Conservation (phyloP, 2,329 filamentous ascomycete species). For the Arachnomyces sp. region DNA sequence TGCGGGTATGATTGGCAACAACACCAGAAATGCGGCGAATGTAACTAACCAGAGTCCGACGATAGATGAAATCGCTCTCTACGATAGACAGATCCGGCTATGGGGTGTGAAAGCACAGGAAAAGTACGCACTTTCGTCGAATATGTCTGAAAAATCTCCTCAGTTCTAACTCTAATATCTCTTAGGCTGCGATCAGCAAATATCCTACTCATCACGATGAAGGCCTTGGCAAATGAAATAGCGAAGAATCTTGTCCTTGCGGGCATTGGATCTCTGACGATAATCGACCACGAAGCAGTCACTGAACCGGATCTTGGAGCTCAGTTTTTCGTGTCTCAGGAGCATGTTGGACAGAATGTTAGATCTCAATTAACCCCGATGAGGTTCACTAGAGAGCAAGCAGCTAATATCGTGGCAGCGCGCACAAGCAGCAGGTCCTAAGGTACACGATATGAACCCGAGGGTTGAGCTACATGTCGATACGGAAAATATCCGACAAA, state of each 20-base stretch:
- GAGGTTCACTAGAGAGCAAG: neutral
- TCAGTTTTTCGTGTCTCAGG: slow-evolving; percentile 73
- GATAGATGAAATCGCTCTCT: slow-evolving; percentile 88
- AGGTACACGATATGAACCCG: slow-evolving; percentile 80
- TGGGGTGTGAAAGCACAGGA: slow-evolving; percentile 96
- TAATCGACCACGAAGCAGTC: slow-evolving; percentile 70
- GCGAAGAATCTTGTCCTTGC: slow-evolving; percentile 96
- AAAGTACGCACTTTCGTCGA: slow-evolving; percentile 38
- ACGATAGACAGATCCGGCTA: slow-evolving; percentile 92
- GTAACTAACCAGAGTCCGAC: neutral
- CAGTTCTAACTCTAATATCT: slow-evolving; percentile 29
- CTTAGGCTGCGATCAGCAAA: slow-evolving; percentile 75
- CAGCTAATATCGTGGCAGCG: slow-evolving; percentile 43
- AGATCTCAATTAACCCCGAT: slow-evolving; percentile 16
- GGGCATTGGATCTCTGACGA: slow-evolving; percentile 81
- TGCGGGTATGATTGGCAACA: slow-evolving; percentile 21
- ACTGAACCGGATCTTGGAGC: slow-evolving; percentile 72
- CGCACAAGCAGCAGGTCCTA: slow-evolving; percentile 69
- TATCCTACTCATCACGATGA: slow-evolving; percentile 81
- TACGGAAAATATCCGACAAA: slow-evolving; percentile 57
- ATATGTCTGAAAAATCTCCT: neutral
- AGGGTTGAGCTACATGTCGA: slow-evolving; percentile 72
- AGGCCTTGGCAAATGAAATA: slow-evolving; percentile 84
- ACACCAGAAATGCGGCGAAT: neutral
- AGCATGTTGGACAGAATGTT: slow-evolving; percentile 66